Base-by-base conservation (phyloP, 2,329 filamentous ascomycete genomes). In the Colletotrichum liaoningense region DNA sequence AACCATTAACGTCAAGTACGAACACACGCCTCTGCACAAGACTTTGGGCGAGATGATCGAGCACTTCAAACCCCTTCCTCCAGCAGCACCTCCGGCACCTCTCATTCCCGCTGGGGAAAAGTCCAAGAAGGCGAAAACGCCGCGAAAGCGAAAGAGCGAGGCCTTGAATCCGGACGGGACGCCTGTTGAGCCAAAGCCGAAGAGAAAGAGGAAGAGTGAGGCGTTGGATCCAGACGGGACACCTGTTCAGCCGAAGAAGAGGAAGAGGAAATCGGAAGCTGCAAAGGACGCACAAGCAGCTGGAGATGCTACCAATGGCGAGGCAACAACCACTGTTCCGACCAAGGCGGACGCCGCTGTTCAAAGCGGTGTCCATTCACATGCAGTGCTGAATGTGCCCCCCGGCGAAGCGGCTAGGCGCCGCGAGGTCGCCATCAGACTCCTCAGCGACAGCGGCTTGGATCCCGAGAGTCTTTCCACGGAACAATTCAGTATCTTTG, bases 401-500 rank as follows among this genome's bases (percentile, higher is more conserved):
- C 83, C 85, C 2, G 85, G 82, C 14, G 88, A 90, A 77, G 85
- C 86, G 16, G 83, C 84, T n/a, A 84, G 88, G 28, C 84, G 89
- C 52, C 83, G 83, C 59, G 84, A 88, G 11, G 82, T 83, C 8
- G 88, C 89, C 7, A 82, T 83, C n/a, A 80, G 82, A 28, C 81
- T 90, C 35, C 83, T 91, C 5, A 80, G 59, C 2, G 82, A 83
- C 1, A 84, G 81, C n/a, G 84, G 83, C 5, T 84, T 91, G n/a
- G 85, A 89, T 49, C 88, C 88, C 1, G 80, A 82, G 2, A 87
- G 88, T 0, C 80, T 91, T 11, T 88, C 87, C 0, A 74, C 80
- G 4, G 89, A 91, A 58, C 89, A 91, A 76, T 89, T 91, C 73
- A 86, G 82, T 75, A 91, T 90, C 19, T 90, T 91, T 75, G 84